Evolutionary conservation across 441 rosid genomes (phyloP).

Genomic region (Adansonia rubrostipa): DNA sequence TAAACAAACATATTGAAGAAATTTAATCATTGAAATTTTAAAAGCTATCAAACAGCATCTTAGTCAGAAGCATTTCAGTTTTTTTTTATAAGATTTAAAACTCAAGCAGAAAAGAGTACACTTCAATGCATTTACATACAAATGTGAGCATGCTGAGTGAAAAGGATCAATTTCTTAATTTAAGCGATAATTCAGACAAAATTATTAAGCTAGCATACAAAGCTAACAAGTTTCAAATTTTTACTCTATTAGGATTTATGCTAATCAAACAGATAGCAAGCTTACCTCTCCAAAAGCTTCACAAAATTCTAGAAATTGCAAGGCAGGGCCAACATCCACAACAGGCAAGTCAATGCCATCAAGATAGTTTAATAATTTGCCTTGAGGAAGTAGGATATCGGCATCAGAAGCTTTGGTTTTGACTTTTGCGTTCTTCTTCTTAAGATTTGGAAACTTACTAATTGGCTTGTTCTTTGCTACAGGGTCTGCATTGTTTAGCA

Average conservation of each 20-base stretch:
- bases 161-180: not conserved
- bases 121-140: not conserved
- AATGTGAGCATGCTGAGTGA: not conserved
- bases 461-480: not conserved
- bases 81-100: not conserved
- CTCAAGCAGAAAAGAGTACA: not conserved
- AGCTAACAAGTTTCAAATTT: not conserved
- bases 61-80: not conserved
- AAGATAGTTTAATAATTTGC: conserved; percentile 35
- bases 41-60: not conserved
- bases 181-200: not conserved
- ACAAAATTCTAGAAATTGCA: conserved; percentile 63
- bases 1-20: not conserved
- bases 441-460: not conserved
- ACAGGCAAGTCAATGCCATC: conserved; percentile 44
- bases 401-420: conserved; percentile 29
- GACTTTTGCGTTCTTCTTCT: conserved; percentile 22
- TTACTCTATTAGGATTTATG: not conserved
- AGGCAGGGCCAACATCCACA: conserved; percentile 45
- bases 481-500: conserved; percentile 15
- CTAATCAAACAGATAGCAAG: conserved; percentile 12
- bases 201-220: not conserved
- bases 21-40: not conserved
- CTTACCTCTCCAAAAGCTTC: conserved; percentile 54
- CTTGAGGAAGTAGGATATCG: conserved; percentile 41